Percentiles rank a stretch among this genome's conserved stretches.
These are phyloP conservation scores for Tulasnella calospora DNA, from an alignment of 768 basidiomycete genomes.

Conservation along the genomic window DNA sequence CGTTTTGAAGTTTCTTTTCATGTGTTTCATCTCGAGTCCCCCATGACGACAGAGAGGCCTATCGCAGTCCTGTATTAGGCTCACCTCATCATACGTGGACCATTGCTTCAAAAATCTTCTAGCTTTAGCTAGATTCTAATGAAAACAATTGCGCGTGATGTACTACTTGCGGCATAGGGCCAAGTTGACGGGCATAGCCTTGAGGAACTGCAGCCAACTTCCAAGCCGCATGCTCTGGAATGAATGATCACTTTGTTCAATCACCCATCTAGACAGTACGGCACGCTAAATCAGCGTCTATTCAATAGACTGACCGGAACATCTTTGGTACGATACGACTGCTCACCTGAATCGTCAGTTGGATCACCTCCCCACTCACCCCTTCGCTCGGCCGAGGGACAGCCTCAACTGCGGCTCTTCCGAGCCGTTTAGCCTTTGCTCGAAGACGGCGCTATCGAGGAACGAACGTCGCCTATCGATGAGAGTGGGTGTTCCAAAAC, in stretches of 20 bases:
- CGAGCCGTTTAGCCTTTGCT: background rate
- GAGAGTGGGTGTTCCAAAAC: background rate
- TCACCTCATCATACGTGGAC: no score
- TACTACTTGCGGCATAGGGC: no score
- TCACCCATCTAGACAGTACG: background rate
- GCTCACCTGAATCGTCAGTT: background rate
- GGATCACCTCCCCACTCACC: background rate
- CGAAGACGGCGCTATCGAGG: background rate
- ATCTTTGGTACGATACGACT: background rate
- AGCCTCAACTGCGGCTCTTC: background rate
- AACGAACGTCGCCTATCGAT: background rate
- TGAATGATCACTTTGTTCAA: background rate
- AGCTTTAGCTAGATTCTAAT: no score
- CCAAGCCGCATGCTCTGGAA: no score
- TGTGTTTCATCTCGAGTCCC: no score
- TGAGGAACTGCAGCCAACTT: no score
- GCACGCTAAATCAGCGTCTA: background rate
- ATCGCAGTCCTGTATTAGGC: no score
- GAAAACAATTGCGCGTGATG: no score
- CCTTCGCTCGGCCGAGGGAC: background rate
- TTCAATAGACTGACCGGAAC: background rate
- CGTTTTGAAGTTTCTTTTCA: no score
- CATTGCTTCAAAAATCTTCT: no score
- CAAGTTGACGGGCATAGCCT: no score
- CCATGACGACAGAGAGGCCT: no score